Evolutionary conservation across 129 eudicot genomes (phyloP), one percentile per base, ranked within the genome.

Genomic region (Cynara cardunculus): DNA sequence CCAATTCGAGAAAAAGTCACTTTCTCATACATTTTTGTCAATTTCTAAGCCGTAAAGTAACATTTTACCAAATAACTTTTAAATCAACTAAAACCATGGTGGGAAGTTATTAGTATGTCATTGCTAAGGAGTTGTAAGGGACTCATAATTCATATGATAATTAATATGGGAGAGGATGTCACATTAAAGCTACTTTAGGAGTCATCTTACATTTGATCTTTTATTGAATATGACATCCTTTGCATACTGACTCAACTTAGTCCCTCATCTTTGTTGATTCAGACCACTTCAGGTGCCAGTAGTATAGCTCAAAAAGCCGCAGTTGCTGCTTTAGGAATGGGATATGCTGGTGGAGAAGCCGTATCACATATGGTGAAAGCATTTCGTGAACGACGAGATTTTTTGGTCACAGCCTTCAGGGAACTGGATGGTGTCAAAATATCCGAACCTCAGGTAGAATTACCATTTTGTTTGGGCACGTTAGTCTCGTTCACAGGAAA

Each of bases 281-380:
- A 95, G 99, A 87, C 85, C 30, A 95, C 99, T 69, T 95, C 99
- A 69, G 99, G 99, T 78, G 99, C 99, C 12, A 85, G 99, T 83
- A 95, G 97, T 77, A 89, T 95, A 83, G 73, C 99, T 31, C 99
- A 95, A 28, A 95, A 95, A 77, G 99, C 99, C 30, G 99, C 79
- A 3, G 92, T 92, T 83, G 99, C 99, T 41, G 99, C 99, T 87
- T 85, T 95, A 83, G 99, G 92, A 78, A 74, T 95, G 84, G 99
- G 99, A 19, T 80, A 90, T n/a, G 99, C 97, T 18, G 99, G 97
- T 81, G 99, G 99, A 22, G 99, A 92, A 78, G 96, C 91, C 18
- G 90, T 95, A 13, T 41, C 99, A 41, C 84, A 82, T 37, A 95
- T 95, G 97, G 99, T 95, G 75, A 92, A 90, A 88, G 99, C 96